Evolutionary conservation across 2,329 filamentous ascomycete species (phyloP).

Genomic region (Microascus cirrosus): DNA sequence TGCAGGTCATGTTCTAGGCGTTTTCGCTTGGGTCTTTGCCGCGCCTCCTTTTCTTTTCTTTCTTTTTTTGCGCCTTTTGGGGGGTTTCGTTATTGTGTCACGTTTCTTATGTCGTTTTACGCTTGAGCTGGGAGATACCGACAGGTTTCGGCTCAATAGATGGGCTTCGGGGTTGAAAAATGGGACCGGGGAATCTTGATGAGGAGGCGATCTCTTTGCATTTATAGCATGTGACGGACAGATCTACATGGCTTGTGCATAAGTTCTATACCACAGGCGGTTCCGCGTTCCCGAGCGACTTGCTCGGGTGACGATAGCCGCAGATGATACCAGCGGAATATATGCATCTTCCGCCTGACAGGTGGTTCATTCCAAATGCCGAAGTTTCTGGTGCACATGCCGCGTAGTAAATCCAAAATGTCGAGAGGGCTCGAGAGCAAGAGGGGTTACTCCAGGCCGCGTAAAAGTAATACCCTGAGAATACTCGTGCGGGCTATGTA

Average conservation of each 20-base stretch:
- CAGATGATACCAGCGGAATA: constrained; percentile 10
- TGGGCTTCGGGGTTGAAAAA: neutral
- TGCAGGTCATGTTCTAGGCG: neutral
- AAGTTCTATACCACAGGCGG: neutral
- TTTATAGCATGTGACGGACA: neutral
- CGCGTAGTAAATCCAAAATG: neutral
- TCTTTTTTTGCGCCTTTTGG: neutral
- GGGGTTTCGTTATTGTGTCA: neutral
- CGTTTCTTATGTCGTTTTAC: neutral
- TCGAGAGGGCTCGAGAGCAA: neutral
- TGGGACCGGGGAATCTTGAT: neutral
- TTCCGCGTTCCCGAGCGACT: neutral
- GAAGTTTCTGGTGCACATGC: neutral
- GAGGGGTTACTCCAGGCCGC: no score
- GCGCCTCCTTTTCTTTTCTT: neutral
- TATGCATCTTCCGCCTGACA: neutral
- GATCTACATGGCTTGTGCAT: constrained; percentile 1
- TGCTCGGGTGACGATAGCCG: neutral
- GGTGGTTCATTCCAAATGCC: neutral
- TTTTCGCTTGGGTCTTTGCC: neutral
- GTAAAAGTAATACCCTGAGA: no score
- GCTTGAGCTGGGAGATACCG: neutral
- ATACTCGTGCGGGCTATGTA: no score
- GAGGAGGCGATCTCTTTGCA: neutral
- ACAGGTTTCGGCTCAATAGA: constrained; percentile 2